Conservation (phyloP, 2,329 filamentous ascomycete genomes). For the Alternaria postmessia region DNA sequence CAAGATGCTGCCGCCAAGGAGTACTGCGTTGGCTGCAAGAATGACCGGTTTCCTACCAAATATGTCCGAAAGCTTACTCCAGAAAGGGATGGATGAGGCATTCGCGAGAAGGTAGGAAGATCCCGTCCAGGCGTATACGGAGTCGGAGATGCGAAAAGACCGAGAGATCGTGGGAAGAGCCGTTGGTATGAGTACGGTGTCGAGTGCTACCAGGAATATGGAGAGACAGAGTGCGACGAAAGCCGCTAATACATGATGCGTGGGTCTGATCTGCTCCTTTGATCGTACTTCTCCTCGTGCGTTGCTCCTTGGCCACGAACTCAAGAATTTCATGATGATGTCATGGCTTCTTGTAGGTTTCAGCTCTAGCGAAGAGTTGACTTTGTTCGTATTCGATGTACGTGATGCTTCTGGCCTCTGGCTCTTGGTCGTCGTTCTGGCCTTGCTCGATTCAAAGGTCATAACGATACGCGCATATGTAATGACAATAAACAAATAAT, state of each 20-base stretch:
- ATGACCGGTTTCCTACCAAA: constrained; percentile 50
- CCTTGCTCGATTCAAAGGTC: not conserved
- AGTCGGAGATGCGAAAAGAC: constrained; percentile 68
- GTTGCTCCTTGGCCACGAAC: not conserved
- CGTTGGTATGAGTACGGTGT: constrained; percentile 69
- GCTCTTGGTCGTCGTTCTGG: not conserved
- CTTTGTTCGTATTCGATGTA: not conserved
- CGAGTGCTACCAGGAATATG: constrained; percentile 55
- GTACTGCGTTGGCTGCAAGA: constrained; percentile 51
- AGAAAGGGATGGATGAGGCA: constrained; percentile 51
- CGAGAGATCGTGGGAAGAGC: constrained; percentile 71
- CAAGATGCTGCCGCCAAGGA: constrained; percentile 60
- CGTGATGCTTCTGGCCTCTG: not conserved
- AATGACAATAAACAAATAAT: not conserved
- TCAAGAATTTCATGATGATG: not conserved
- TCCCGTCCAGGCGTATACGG: constrained; percentile 82
- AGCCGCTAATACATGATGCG: constrained; percentile 27
- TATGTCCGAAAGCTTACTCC: constrained; percentile 52
- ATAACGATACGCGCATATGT: not conserved
- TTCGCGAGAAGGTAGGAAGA: constrained; percentile 51
- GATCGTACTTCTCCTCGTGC: not conserved
- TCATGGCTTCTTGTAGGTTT: not conserved
- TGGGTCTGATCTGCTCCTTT: not conserved
- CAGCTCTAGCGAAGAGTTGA: not conserved
- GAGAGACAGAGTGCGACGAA: constrained; percentile 45